phyloP scores from a whole-genome alignment of 495 filamentous ascomycete species.

The Poronia punctata region DNA sequence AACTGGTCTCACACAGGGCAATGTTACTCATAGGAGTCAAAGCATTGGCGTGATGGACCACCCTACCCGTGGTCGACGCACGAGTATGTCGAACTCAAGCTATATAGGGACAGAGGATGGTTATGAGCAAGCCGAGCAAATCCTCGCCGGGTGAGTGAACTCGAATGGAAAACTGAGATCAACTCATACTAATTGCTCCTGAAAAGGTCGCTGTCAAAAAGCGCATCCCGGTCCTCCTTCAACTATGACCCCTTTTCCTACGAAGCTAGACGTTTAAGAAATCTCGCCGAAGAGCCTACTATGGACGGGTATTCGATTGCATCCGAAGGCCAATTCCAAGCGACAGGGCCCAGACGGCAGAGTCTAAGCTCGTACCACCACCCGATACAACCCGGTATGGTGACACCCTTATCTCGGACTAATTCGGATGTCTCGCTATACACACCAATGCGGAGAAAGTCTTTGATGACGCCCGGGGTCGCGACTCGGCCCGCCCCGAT shows the following conservation, averaged over 20 bases:
- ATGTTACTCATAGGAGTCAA: constrained; percentile 11
- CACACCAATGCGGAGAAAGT: constrained; percentile 40
- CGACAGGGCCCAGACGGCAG: constrained; percentile 30
- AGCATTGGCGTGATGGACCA: constrained; percentile 6
- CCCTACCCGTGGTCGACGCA: constrained; percentile 10
- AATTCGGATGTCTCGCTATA: constrained; percentile 41
- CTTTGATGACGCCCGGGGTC: constrained; percentile 41
- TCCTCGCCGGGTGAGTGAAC: constrained; percentile 11
- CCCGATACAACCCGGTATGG: constrained; percentile 20
- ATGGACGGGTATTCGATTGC: constrained; percentile 23
- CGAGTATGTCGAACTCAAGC: constrained; percentile 8
- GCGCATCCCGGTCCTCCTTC: constrained; percentile 29
- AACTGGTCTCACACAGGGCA: no score
- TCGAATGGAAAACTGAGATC: neutral
- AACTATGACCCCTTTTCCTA: constrained; percentile 38
- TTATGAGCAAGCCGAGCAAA: constrained; percentile 12
- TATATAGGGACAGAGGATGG: constrained; percentile 12
- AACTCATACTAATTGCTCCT: constrained; percentile 6
- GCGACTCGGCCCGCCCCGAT: constrained; percentile 32
- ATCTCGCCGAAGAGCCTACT: constrained; percentile 28
- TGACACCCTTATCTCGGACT: constrained; percentile 25
- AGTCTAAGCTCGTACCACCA: constrained; percentile 26
- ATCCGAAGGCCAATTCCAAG: constrained; percentile 30
- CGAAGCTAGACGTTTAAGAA: constrained; percentile 35
- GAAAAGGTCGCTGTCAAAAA: constrained; percentile 20